Evolutionary conservation across 1,284 basidiomycete genomes (phyloP), one percentile per base, ranked within the genome.

Genomic region (Heliocybe sulcata): DNA sequence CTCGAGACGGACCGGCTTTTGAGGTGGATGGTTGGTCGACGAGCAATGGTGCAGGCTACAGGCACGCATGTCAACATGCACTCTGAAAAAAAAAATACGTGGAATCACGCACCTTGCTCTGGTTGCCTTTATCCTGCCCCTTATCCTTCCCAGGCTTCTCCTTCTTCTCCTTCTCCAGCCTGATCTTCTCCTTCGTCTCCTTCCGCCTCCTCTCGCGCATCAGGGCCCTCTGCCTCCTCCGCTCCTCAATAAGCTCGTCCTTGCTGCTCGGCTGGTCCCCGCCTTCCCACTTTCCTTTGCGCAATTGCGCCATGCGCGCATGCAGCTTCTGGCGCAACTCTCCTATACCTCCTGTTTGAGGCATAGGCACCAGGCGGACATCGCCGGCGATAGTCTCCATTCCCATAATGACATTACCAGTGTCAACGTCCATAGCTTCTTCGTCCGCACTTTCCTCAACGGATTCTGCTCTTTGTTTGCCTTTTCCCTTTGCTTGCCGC

Each of bases 121-220:
- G 60, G 47, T 77, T 70, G 8, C 70, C 77, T 59, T 77, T 74
- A 56, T 73, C 65, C 61, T 64, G 65, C 60, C 70, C 62, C 62
- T 73, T 72, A 52, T 71, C 73, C 62, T 81, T 75, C 51, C 76
- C 77, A 55, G 76, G 73, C 68, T 74, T 77, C 3, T 70, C 70
- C 59, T 70, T 72, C 31, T 67, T 64, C 61, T 79, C 82, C 55
- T 82, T 77, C 65, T 84, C 83, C 53, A 72, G 77, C 57, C 74
- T 66, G 52, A 85, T 85, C 70, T 89, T 89, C 71, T 94, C 92
- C 67, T 80, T 88, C 22, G 90, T 89, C 74, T 91, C 89, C 65
- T 87, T 89, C 66, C 93, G 70, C 60, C 94, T 73, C 57, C 84
- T 79, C 67, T 96, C 94, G 26, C 93, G 77, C 76, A 96, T 79